A percentile compares a stretch with the other conserved stretches of the same genome.
Conservation (phyloP, 495 filamentous ascomycete genomes). For the Rhypophila decipiens region DNA sequence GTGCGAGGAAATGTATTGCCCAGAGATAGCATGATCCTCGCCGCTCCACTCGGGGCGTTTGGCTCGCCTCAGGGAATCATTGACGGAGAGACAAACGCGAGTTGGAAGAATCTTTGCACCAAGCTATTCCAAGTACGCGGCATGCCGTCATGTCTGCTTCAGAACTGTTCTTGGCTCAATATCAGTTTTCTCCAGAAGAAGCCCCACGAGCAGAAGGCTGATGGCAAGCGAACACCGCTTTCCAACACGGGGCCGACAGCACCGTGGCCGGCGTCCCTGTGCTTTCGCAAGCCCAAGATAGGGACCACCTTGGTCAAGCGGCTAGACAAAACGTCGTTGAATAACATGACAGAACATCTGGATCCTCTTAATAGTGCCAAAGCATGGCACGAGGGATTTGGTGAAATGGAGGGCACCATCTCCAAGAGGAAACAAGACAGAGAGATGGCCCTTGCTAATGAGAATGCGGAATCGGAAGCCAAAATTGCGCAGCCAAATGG, state of each 20-base stretch:
- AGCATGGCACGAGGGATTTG: slow-evolving; percentile 53
- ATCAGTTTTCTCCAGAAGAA: slow-evolving; percentile 27
- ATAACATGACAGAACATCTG: slow-evolving; percentile 17
- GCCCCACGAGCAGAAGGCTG: slow-evolving; percentile 32
- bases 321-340: slow-evolving; percentile 10
- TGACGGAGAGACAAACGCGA: slow-evolving; percentile 30
- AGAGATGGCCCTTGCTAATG: slow-evolving; percentile 39
- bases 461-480: slow-evolving; percentile 31
- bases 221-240: slow-evolving; percentile 36
- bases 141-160: slow-evolving; percentile 30
- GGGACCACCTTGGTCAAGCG: slow-evolving; percentile 11
- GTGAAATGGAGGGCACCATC: slow-evolving; percentile 41
- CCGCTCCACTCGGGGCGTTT: slow-evolving; percentile 41
- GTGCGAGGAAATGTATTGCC: slow-evolving; percentile 26
- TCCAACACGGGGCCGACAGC: slow-evolving; percentile 26
- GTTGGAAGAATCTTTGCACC: slow-evolving; percentile 33
- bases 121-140: slow-evolving; percentile 38
- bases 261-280: slow-evolving; percentile 45
- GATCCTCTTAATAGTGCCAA: slow-evolving; percentile 66
- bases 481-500: slow-evolving; percentile 26
- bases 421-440: slow-evolving; percentile 48
- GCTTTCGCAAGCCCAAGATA: slow-evolving; percentile 38
- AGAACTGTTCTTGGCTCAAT: slow-evolving; percentile 28
- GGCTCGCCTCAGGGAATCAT: slow-evolving; percentile 31
- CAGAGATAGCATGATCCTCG: slow-evolving; percentile 32